Evolutionary conservation across 2,329 filamentous ascomycete genomes (phyloP), one percentile per base, ranked within the genome.

Genomic region (Rhinocladiella mackenziei): DNA sequence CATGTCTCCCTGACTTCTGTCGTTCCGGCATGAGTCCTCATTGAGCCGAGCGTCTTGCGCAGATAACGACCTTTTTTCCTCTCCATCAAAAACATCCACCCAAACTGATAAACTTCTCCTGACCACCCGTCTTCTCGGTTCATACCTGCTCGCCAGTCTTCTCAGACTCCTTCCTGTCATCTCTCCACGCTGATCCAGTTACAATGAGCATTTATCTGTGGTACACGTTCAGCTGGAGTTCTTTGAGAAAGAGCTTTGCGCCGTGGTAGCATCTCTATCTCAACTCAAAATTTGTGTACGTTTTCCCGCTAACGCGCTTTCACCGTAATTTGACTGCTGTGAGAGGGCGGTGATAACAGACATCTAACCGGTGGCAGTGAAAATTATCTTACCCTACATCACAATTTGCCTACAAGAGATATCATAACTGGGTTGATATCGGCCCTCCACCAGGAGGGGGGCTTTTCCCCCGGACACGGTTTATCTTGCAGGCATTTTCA

Each of bases 181-280:
- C 17, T 15, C 26, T 30, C 32, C 32, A 36, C 40, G 22, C 23
- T 28, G 15, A 22, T 41, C 35, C 34, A 18, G 38, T 25, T 51
- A 56, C 47, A 53, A 58, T 58, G 55, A 58, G 52, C 50, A 54
- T 37, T 29, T 58, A 53, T 33, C 43, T 58, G 43, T 58, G 55
- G 55, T 54, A 55, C 42, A 45, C 48, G 40, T 58, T 55, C 48
- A 53, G 55, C 50, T 56, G 51, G 51, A 51, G 51, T 47, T 54
- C 54, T 48, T 43, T 53, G 49, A 46, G 51, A 52, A 58, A 58
- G 50, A 54, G 54, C 49, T 45, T 48, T 47, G 43, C 47, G 42
- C 51, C 49, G 38, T 51, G 45, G 48, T 54, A 45, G 39, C 43
- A 34, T 15, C 22, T 36, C 19, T 10, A 22, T 35, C 22, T 41